Percentiles rank a stretch among this genome's conserved stretches.
Evolutionary conservation across 2,329 filamentous ascomycete species (phyloP).

Genomic region (Calonectria leucothoes): DNA sequence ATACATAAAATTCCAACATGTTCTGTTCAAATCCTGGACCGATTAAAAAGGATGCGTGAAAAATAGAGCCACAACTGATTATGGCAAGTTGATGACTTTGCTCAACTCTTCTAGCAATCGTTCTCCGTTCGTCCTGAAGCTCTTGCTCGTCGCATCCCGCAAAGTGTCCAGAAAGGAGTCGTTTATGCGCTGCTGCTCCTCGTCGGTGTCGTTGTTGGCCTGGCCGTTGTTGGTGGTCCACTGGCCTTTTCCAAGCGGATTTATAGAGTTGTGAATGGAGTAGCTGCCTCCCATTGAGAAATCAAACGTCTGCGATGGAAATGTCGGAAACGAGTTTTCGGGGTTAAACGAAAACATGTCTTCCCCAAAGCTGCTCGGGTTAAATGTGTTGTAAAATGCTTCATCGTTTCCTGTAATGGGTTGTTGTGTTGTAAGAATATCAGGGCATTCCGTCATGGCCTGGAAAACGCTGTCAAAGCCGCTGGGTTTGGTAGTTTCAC

Average conservation of each 20-base stretch:
- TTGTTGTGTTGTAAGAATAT: neutral
- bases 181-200: neutral
- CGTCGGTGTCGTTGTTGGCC: neutral
- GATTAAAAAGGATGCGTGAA: neutral
- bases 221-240: neutral
- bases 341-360: neutral
- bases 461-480: neutral
- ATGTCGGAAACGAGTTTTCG: neutral
- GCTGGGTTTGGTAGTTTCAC: neutral
- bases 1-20: neutral
- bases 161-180: conserved; percentile 4
- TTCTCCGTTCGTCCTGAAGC: neutral
- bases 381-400: neutral
- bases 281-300: neutral
- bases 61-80: neutral
- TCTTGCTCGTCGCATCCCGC: neutral
- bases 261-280: neutral
- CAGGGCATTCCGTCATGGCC: neutral
- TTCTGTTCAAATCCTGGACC: neutral
- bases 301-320: neutral
- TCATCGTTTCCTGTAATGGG: neutral
- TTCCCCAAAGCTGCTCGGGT: neutral
- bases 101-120: conserved; percentile 1
- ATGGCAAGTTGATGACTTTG: conserved; percentile 7
- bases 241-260: neutral